Evolutionary conservation across 768 basidiomycete species (phyloP), one percentile per base, ranked within the genome.

Genomic region (Lepiota brunneoincarnata): DNA sequence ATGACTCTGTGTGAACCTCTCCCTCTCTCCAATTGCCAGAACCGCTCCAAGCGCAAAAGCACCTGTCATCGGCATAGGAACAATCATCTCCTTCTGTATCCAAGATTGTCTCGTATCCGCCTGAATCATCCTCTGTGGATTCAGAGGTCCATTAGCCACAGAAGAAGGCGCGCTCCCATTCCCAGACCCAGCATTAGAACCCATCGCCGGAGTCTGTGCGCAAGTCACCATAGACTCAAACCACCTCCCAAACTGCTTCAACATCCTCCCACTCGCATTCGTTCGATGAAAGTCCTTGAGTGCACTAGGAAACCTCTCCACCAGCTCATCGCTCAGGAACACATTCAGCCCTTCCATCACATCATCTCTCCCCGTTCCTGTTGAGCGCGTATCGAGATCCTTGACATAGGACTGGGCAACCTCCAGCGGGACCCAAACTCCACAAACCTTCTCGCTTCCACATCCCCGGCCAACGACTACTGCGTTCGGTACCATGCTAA

Each of bases 361-460:
- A 36, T 67, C 70, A 12, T 36, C 56, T 18, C 48, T 20, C 56
- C 60, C 21, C 45, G 53, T 6, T 55, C 57, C 24, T 47, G 57
- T 50, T 17, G 63, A 54, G 20, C 45, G 63, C 0, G 71, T 58
- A 31, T 75, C 67, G 59, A 82, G 81, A 58, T 77, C 73, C 39
- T 72, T 75, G 28, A 80, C 77, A 56, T 81, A 78, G 1, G 71
- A 67, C 50, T 78, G 82, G 2, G 84, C 84, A 3, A 73, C 74
- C 24, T 67, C 59, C 24, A 89, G 75, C n/a, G 88, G 82, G 0
- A 83, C 83, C 89, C 89, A 91, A 0, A 79, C 80, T 2, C 89
- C 89, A 28, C 71, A 71, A 11, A 89, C 75, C 21, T 72, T 66
- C 10, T 75, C 65, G 12, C 80, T 81, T 6, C 84, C 80, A 52